Conservation (phyloP, 176 grass and related monocot species). For the Cocos nucifera region DNA sequence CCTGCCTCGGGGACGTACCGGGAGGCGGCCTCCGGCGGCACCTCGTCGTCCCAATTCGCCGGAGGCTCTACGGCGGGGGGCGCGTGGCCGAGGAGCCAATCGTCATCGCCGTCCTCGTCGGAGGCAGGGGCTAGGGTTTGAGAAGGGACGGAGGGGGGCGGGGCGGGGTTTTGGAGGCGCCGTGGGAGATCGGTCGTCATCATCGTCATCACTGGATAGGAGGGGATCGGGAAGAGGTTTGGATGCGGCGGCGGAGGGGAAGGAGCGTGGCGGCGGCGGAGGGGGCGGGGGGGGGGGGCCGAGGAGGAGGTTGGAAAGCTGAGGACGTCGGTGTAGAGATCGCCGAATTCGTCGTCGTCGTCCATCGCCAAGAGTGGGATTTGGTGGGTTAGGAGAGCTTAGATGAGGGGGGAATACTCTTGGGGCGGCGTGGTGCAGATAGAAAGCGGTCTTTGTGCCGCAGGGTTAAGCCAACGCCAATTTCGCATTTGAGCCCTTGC, state of each 20-base stretch:
- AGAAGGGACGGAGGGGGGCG: background rate
- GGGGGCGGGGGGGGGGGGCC: conserved; percentile 1
- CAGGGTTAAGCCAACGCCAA: too few relatives aligned
- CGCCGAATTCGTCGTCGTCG: conserved; percentile 27
- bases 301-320: conserved; percentile 14
- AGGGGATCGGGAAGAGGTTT: background rate
- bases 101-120: conserved; percentile 39
- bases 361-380: too few relatives aligned
- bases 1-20: background rate
- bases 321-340: conserved; percentile 19
- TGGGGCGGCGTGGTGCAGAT: too few relatives aligned
- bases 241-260: conserved; percentile 7
- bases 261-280: background rate
- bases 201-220: background rate
- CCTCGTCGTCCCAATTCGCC: conserved; percentile 55
- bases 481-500: too few relatives aligned
- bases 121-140: conserved; percentile 27
- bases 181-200: background rate
- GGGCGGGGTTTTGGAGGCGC: background rate
- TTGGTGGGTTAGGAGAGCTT: too few relatives aligned
- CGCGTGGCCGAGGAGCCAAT: conserved; percentile 57
- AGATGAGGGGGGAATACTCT: too few relatives aligned
- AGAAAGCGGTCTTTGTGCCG: too few relatives aligned
- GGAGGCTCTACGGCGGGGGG: conserved; percentile 42
- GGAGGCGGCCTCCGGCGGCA: background rate